Evolutionary conservation across 2,329 filamentous ascomycete genomes (phyloP).

Genomic region (Alternaria alternata): DNA sequence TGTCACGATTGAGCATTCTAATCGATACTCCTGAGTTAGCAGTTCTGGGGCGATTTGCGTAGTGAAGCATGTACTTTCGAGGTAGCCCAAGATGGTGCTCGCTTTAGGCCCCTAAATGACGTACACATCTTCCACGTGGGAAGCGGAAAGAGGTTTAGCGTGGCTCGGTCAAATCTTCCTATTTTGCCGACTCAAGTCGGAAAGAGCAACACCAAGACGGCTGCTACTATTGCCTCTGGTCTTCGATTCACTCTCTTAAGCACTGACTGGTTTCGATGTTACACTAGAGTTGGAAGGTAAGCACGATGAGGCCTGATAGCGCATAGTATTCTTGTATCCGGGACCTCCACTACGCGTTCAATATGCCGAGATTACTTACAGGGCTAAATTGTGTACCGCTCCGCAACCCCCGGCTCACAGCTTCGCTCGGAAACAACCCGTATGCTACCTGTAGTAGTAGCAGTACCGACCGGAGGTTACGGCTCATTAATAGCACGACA

Average conservation of each 20-base stretch:
- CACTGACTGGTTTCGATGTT: too few species aligned
- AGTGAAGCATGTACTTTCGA: neutral
- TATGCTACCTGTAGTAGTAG: neutral
- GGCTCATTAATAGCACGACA: neutral
- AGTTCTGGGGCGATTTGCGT: neutral
- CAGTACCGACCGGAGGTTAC: conserved; percentile 7
- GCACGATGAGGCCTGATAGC: neutral
- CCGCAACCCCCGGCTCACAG: neutral
- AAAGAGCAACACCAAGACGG: neutral
- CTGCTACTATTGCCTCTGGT: neutral
- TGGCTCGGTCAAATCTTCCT: neutral
- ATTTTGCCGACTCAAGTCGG: neutral
- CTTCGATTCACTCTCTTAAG: neutral
- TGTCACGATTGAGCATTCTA: neutral
- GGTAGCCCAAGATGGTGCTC: neutral
- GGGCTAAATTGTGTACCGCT: neutral
- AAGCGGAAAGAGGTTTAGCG: neutral
- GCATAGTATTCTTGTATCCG: neutral
- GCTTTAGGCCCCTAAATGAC: neutral
- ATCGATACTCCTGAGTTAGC: neutral
- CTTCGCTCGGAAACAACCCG: conserved; percentile 3
- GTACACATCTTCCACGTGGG: neutral
- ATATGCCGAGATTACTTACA: conserved; percentile 7
- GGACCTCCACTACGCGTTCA: neutral
- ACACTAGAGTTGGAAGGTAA: neutral